Evolutionary conservation across 805 yeast species (phyloP).

Genomic region (Candida pseudofarinosa): DNA sequence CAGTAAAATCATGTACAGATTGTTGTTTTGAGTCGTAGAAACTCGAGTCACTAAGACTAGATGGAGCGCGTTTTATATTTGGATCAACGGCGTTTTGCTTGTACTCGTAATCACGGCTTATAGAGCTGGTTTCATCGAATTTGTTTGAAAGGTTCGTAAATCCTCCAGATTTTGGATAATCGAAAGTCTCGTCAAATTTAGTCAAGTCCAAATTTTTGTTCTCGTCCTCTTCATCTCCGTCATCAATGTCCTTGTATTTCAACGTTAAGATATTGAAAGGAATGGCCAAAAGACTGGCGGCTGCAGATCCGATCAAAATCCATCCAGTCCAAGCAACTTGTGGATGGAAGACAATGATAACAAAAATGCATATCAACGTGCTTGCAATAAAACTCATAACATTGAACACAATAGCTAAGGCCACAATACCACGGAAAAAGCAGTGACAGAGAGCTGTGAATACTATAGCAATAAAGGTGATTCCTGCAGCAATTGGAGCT

Average conservation of each 20-base stretch:
- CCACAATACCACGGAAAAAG: constrained; percentile 16
- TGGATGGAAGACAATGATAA: constrained; percentile 59
- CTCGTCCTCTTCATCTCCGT: constrained; percentile 12
- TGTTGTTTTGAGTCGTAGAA: constrained; percentile 31
- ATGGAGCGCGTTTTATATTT: constrained; percentile 3
- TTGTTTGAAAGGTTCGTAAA: constrained; percentile 11
- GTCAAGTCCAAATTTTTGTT: constrained; percentile 12
- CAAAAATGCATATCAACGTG: constrained; percentile 51
- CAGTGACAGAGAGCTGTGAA: constrained; percentile 23
- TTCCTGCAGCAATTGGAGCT: constrained; percentile 64
- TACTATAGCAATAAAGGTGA: constrained; percentile 41
- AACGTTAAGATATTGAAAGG: constrained; percentile 42
- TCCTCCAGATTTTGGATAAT: constrained; percentile 5
- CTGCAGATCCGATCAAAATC: constrained; percentile 67
- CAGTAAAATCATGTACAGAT: constrained; percentile 30
- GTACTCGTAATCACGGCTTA: constrained; percentile 23
- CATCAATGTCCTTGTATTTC: constrained; percentile 22
- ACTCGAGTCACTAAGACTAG: constrained; percentile 17
- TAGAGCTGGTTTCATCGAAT: constrained; percentile 14
- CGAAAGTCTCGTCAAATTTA: constrained; percentile 19
- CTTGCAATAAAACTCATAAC: constrained; percentile 51
- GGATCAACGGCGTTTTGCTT: constrained; percentile 7
- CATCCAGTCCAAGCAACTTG: constrained; percentile 68
- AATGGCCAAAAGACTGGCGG: constrained; percentile 46
- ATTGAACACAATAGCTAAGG: constrained; percentile 43